Base-by-base conservation (phyloP, 306 rosid species). In the Begonia loranthoides region DNA sequence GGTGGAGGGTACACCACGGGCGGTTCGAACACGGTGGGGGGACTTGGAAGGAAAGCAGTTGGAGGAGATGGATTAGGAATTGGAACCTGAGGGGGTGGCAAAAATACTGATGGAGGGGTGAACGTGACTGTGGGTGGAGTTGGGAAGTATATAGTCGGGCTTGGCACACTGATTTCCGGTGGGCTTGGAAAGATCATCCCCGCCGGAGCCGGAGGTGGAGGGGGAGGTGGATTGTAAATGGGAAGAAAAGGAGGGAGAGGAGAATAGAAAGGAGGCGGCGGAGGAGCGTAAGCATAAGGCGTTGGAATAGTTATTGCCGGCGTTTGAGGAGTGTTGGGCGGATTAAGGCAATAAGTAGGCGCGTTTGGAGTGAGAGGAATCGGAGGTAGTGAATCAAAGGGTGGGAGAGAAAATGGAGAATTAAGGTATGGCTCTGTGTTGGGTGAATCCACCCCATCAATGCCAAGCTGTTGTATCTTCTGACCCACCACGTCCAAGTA, bases 1-100 rank as follows among this genome's bases (percentile, higher is more conserved):
- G 99, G 99, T 3, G 96, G 95, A 9, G 99, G 99, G 63, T 41
- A 86, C 17, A 90, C 81, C 2, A 86, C 66, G 0, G 99, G 99
- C 9, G 99, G 96, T 33, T 64, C 67, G 50, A 76, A 90, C 55
- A 82, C 0, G 44, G 70, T 54, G 93, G 95, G 69, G 36, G 36
- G 36, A 28, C 82, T 76, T 0, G 94, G 93, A n/a, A 62, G 21
- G 45, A 79, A 76, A 21, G 65, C 89, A 1, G 49, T 33, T 0
- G 95, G 86, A 10, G 86, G 60, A 13, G 41, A 67, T 52, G 94
- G 94, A 64, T 75, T 71, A 0, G 90, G 90, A 15, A 55, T 21
- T 12, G 88, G 94, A 15, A 69, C 22, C 2, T 46, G 34, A 9
- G 45, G 38, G 28, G 87, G 84, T 2, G 93, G 84, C 49, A 56